These are phyloP conservation scores for Fusarium sp. DNA, from an alignment of 2,329 filamentous ascomycete genomes.

Conservation along the genomic window DNA sequence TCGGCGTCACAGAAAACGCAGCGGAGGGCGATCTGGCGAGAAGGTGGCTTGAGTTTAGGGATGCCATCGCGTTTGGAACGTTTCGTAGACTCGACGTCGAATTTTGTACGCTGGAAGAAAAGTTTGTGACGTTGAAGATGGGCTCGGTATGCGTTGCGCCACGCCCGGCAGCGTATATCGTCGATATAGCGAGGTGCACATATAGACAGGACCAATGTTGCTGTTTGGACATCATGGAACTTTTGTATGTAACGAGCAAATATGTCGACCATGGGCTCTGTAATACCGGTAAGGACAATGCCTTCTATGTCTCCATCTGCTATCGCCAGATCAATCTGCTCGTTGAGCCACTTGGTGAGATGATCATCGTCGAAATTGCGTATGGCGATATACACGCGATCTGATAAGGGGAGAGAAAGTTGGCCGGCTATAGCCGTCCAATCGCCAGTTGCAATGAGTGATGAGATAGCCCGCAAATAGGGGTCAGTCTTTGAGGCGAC, in stretches of 20 bases:
- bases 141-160: constrained; percentile 78
- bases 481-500: constrained; percentile 76
- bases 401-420: constrained; percentile 77
- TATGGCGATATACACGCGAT: constrained; percentile 80
- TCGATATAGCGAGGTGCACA: constrained; percentile 81
- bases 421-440: constrained; percentile 82
- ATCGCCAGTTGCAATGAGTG: constrained; percentile 79
- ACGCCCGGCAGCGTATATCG: constrained; percentile 79
- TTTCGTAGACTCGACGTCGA: constrained; percentile 80
- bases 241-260: constrained; percentile 81
- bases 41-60: constrained; percentile 60
- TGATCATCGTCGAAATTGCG: constrained; percentile 72
- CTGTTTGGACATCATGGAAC: constrained; percentile 83
- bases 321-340: constrained; percentile 71
- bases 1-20: constrained; percentile 81
- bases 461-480: constrained; percentile 83
- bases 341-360: constrained; percentile 75
- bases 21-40: constrained; percentile 77
- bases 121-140: constrained; percentile 78
- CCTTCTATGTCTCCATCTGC: constrained; percentile 79
- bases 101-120: constrained; percentile 81
- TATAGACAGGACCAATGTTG: constrained; percentile 78
- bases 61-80: constrained; percentile 73
- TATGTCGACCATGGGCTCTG: constrained; percentile 77
- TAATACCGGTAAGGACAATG: constrained; percentile 81